Conservation (phyloP, 73 alveolate genomes). For the Stentor coeruleus region DNA sequence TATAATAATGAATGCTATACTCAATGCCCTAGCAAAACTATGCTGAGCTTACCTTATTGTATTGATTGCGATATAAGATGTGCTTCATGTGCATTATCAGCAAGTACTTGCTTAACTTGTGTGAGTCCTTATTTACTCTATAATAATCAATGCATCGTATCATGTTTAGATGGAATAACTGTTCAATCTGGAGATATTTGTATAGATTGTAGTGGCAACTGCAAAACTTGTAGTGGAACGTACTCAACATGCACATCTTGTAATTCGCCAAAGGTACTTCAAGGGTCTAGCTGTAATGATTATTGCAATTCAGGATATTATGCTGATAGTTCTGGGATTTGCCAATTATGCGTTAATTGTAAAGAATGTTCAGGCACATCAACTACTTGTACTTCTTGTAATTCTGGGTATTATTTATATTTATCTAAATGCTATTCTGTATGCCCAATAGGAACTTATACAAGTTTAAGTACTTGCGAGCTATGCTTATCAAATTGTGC, state of each 20-base stretch:
- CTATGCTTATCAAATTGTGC: not conserved
- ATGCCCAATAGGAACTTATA: slow-evolving; percentile 15
- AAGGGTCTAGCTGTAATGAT: not conserved
- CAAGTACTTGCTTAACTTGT: not conserved
- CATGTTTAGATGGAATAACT: not conserved
- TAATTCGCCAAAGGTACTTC: not conserved
- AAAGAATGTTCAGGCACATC: not conserved
- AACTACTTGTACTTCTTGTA: not conserved
- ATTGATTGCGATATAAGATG: slow-evolving; percentile 17
- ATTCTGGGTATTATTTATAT: not conserved
- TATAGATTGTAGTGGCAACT: not conserved
- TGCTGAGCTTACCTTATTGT: slow-evolving; percentile 12
- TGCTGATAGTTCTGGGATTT: not conserved
- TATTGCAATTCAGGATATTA: not conserved
- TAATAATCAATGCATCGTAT: not conserved
- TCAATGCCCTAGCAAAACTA: not conserved
- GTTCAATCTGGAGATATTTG: not conserved
- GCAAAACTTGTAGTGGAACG: not conserved
- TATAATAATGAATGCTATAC: not conserved
- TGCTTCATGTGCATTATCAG: slow-evolving; percentile 6
- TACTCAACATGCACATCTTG: not conserved
- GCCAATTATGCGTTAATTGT: not conserved
- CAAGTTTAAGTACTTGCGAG: not conserved
- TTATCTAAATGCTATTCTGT: not conserved
- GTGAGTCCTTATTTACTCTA: not conserved